Evolutionary conservation across 2,329 filamentous ascomycete genomes (phyloP).

Genomic region (Bisporella sp.): DNA sequence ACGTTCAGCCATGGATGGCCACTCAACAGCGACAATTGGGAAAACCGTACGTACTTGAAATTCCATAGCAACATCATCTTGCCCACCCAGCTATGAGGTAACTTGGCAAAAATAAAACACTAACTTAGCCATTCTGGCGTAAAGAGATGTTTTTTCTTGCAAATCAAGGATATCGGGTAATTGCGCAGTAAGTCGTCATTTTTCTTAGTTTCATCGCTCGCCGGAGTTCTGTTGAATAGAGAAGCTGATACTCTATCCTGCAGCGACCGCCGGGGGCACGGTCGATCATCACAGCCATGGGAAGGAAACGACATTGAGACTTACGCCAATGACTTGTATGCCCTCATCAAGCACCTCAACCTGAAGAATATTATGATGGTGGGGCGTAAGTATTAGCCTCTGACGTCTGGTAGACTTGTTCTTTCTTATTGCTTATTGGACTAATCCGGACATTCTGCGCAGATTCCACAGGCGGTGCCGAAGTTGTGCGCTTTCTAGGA

Average conservation of each 20-base stretch:
- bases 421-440: too few relatives aligned
- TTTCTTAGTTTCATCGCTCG: not conserved
- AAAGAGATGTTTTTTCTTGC: conserved; percentile 31
- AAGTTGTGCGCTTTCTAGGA: not conserved
- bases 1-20: too few relatives aligned
- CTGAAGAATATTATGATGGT: not conserved
- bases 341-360: not conserved
- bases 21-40: too few relatives aligned
- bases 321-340: conserved; percentile 33
- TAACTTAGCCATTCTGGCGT: too few relatives aligned
- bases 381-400: not conserved
- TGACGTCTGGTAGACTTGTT: too few relatives aligned
- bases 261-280: conserved; percentile 31
- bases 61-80: too few relatives aligned
- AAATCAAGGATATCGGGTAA: conserved; percentile 30
- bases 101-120: too few relatives aligned
- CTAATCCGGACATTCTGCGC: too few relatives aligned
- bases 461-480: not conserved
- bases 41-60: too few relatives aligned
- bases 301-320: conserved; percentile 33
- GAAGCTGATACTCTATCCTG: not conserved
- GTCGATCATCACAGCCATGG: conserved; percentile 34
- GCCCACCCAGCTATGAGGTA: too few relatives aligned
- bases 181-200: conserved; percentile 23
- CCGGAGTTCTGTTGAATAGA: not conserved